phyloP scores from a whole-genome alignment of 192 early-diverging fungal genomes.

The Powellomyces hirtus region DNA sequence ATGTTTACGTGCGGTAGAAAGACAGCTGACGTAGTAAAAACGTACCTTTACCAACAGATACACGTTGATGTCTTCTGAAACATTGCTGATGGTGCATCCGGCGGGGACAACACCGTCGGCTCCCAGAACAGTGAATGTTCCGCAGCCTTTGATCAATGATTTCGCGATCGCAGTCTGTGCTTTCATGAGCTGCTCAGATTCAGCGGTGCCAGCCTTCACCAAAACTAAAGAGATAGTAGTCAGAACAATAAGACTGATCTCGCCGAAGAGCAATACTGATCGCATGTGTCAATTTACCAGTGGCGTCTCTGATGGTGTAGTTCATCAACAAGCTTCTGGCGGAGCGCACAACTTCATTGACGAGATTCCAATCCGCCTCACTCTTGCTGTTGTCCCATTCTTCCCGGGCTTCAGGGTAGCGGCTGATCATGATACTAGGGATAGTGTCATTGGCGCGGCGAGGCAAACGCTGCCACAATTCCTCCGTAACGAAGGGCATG shows the following conservation, averaged over 20 bases:
- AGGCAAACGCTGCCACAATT: conserved; percentile 94
- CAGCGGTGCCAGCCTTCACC: conserved; percentile 50
- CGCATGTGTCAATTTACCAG: conserved; percentile 52
- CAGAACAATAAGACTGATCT: neutral
- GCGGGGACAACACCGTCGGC: conserved; percentile 60
- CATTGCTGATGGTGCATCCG: conserved; percentile 72
- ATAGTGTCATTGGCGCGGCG: conserved; percentile 68
- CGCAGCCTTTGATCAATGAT: conserved; percentile 73
- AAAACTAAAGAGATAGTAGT: conserved; percentile 49
- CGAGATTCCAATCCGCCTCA: conserved; percentile 76
- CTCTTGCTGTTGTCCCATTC: conserved; percentile 62
- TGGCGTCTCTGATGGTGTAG: conserved; percentile 75
- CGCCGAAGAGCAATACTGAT: no score
- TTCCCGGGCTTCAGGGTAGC: conserved; percentile 47
- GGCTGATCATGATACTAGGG: conserved; percentile 71
- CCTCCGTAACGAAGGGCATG: conserved; percentile 99
- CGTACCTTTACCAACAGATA: conserved; percentile 64
- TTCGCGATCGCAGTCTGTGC: conserved; percentile 63
- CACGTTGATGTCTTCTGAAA: conserved; percentile 70
- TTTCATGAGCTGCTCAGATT: conserved; percentile 47
- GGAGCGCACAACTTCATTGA: conserved; percentile 72
- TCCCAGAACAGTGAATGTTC: conserved; percentile 61
- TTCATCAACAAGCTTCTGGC: conserved; percentile 75
- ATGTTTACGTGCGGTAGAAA: no score
- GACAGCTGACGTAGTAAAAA: neutral